Percentiles rank a stretch among this genome's conserved stretches.
phyloP scores from a whole-genome alignment of 2,329 filamentous ascomycete species.

The Spiromastix sp. region DNA sequence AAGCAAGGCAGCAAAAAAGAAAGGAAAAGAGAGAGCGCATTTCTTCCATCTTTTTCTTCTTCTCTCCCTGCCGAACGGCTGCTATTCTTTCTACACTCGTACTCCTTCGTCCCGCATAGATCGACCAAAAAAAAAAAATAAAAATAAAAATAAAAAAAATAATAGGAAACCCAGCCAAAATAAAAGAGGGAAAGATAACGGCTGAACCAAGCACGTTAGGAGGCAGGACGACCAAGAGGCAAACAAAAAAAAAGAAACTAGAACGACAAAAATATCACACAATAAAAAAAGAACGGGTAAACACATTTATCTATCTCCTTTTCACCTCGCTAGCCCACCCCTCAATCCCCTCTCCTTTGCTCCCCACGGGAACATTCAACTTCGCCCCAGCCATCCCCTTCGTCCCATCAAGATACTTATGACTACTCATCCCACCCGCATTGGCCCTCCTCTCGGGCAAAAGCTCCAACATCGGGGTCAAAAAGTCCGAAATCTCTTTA shows the following conservation, averaged over 20 bases:
- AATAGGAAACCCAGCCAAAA: constrained; percentile 20
- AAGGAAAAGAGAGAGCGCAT: no score
- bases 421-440: constrained; percentile 86
- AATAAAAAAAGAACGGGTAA: constrained; percentile 9
- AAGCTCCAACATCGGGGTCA: constrained; percentile 84
- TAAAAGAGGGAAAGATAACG: constrained; percentile 12
- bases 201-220: constrained; percentile 10
- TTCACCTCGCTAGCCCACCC: constrained; percentile 88
- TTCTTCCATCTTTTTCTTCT: no score
- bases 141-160: constrained; percentile 24
- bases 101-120: no score
- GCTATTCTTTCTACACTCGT: no score
- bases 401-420: constrained; percentile 72
- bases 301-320: constrained; percentile 47
- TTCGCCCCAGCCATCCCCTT: constrained; percentile 76
- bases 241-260: constrained; percentile 1
- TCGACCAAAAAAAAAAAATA: constrained; percentile 14
- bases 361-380: constrained; percentile 67
- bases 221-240: not conserved
- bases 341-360: constrained; percentile 81
- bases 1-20: no score
- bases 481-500: constrained; percentile 68
- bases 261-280: constrained; percentile 2
- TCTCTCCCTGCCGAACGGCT: no score
- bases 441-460: constrained; percentile 83